Evolutionary conservation across 768 basidiomycete species (phyloP), one percentile per base, ranked within the genome.

Genomic region (Agaricus subrufescens): DNA sequence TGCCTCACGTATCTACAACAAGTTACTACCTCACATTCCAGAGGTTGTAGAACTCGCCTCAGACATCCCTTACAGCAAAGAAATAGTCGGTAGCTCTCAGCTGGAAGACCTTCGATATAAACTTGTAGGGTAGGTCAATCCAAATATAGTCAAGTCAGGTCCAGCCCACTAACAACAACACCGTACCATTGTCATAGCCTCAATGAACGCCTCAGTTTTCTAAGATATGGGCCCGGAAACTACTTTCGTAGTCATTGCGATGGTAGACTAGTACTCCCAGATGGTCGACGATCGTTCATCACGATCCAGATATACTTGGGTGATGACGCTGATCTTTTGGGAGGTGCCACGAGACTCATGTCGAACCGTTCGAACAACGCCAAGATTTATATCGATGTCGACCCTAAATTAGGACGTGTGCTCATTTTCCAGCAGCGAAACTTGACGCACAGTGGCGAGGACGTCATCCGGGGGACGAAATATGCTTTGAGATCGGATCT

Each of bases 241-340:
- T 78, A 70, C 58, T 79, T 78, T 65, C 66, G 62, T 42, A 64
- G 62, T 3, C 75, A 78, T 54, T 71, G 69, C 44, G 77, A 79
- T 57, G 73, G 72, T 1, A 65, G 65, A 10, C 60, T 69, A 6
- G 60, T 68, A 29, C 67, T 74, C 6, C 71, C 71, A 0, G 73
- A 75, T 46, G 73, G 71, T 38, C 67, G 73, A 23, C 67, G 66
- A 34, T 71, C 73, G 0, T 67, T 71, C 12, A 71, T 75, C 2
- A 80, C 77, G 1, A 46, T 78, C n/a, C 76, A 77, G 53, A 65
- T 80, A 7, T 79, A 80, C 52, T 70, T 80, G 7, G 77, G 74
- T 34, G 71, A 71, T 12, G 68, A 69, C 3, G 70, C 58, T 3
- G 54, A 31, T 31, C 31, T 76, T 2, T 58, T 66, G 42, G 76